These are phyloP conservation scores for Thraustochytrium aureum DNA, from an alignment of 352 stramenopile genomes.

Conservation along the genomic window DNA sequence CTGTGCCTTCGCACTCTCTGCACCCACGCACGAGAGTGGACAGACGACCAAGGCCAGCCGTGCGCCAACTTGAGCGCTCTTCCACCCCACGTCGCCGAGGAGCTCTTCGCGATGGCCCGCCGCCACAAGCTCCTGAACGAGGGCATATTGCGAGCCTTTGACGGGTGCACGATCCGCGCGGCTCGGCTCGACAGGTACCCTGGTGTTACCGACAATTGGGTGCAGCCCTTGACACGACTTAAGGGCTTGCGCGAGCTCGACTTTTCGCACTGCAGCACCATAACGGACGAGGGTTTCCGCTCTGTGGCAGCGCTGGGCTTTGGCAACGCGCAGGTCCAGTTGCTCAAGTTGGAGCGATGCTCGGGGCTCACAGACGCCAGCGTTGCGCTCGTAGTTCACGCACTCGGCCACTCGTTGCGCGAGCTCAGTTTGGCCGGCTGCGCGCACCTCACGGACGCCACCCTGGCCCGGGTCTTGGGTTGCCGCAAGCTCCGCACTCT, in stretches of 20 bases:
- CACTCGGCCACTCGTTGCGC: neutral
- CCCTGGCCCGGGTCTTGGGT: constrained; percentile 4
- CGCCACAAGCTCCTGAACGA: constrained; percentile 33
- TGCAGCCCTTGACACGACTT: constrained; percentile 1
- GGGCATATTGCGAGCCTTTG: constrained; percentile 41
- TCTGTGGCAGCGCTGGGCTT: constrained; percentile 2
- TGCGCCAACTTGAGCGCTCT: constrained; percentile 24
- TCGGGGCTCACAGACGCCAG: constrained; percentile 25
- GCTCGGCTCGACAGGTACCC: constrained; percentile 15
- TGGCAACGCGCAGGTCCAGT: neutral
- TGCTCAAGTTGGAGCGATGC: constrained; percentile 23
- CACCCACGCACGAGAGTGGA: constrained; percentile 27
- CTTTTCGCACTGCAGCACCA: constrained; percentile 25
- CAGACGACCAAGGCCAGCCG: neutral
- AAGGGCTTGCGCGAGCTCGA: constrained; percentile 11
- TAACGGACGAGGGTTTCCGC: constrained; percentile 43
- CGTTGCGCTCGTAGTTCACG: constrained; percentile 32
- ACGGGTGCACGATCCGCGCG: constrained; percentile 2
- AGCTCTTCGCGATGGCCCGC: constrained; percentile 48
- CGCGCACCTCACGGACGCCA: constrained; percentile 37
- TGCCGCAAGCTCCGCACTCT: neutral
- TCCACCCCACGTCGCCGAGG: neutral
- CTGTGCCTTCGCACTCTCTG: constrained; percentile 50
- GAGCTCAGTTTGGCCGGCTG: constrained; percentile 42
- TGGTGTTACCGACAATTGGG: constrained; percentile 10